Conservation (phyloP, 495 filamentous ascomycete species). For the Lasiosphaeris hirsuta region DNA sequence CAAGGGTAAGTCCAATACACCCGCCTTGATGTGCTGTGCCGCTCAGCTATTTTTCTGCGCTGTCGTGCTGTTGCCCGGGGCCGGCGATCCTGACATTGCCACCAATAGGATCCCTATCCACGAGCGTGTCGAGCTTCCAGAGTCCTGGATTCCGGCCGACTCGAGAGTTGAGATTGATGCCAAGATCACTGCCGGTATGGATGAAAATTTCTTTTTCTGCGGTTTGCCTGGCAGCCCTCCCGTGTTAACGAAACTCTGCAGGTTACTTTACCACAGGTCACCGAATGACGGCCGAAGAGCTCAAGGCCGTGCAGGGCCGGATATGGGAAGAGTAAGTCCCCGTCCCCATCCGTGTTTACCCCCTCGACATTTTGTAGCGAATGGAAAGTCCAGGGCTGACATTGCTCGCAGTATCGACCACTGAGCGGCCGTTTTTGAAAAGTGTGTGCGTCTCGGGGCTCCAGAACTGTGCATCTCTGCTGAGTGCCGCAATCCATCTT, state of each 20-base stretch:
- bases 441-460: constrained; percentile 1
- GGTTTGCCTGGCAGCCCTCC: constrained; percentile 9
- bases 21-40: background rate
- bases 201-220: constrained; percentile 1
- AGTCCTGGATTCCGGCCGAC: constrained; percentile 91
- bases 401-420: constrained; percentile 41
- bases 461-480: constrained; percentile 1
- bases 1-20: constrained; percentile 61
- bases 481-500: background rate
- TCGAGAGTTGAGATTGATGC: constrained; percentile 97
- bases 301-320: constrained; percentile 79
- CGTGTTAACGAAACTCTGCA: constrained; percentile 23
- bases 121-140: constrained; percentile 90
- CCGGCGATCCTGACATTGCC: constrained; percentile 1
- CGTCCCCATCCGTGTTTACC: background rate
- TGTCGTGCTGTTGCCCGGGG: constrained; percentile 7
- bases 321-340: constrained; percentile 79
- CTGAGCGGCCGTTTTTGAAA: constrained; percentile 3
- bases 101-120: constrained; percentile 71
- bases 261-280: constrained; percentile 86
- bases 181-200: constrained; percentile 95
- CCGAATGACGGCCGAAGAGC: constrained; percentile 80
- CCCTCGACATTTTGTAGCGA: constrained; percentile 5
- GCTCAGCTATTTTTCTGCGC: constrained; percentile 1
- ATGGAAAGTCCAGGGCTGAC: constrained; percentile 27